Evolutionary conservation across 768 basidiomycete genomes (phyloP), one percentile per base, ranked within the genome.

Genomic region (Podaxis sp.): DNA sequence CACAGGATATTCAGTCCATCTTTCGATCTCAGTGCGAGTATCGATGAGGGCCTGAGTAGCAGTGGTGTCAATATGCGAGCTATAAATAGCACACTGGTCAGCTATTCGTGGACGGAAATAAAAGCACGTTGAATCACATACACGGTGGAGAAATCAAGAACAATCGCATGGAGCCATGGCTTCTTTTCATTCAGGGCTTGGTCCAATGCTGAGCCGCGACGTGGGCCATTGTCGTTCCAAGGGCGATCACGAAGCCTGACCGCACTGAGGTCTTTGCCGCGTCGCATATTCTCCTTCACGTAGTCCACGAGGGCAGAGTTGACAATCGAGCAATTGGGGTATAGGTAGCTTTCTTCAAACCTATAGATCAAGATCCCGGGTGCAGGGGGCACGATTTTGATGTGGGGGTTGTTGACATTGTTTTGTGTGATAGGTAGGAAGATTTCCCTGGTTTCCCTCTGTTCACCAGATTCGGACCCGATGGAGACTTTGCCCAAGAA

Each of bases 161-260:
- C 90, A 65, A 99, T 82, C 11, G 96, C 94, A 59, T 87, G 87
- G 50, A 98, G 76, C 21, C 77, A 69, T 0, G 95, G 93, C 67
- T 81, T 85, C 66, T 73, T 74, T 27, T 75, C 68, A 62, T 90
- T 82, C 14, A 73, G 75, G 50, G 67, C 73, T 62, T 78, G 82
- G 42, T 86, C 84, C 25, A 75, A 80, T 0, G 68, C 76, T 0
- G 72, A 73, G 4, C 77, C 75, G 13, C 79, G 78, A 16, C 79
- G 77, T 53, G 91, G 90, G 27, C 93, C 92, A 9, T 91, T 87
- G 66, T 97, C 95, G 69, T 99, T 99, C 96, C 96, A 99, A 11
- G 92, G 83, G 46, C 95, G 85, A 70, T 96, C 93, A 62, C 81
- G 78, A 48, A 84, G 73, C 59, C 74, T 81, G 63, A 92, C 77